Conservation (phyloP, 2,329 filamentous ascomycete genomes). For the Penicillium italicum region DNA sequence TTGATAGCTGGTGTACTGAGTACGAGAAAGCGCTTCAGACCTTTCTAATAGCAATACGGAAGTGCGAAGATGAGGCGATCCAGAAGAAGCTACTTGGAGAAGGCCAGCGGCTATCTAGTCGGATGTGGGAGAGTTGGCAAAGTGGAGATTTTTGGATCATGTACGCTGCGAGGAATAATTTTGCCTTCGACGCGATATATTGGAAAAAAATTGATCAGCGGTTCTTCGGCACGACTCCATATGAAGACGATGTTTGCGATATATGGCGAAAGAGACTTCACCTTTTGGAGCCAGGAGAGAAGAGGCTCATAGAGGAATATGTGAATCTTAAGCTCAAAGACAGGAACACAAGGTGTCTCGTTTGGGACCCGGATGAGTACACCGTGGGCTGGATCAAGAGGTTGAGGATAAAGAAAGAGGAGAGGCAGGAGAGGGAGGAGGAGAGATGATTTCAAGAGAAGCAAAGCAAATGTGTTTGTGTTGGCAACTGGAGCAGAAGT, state of each 20-base stretch:
- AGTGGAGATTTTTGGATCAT: slow-evolving; percentile 11
- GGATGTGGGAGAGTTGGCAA: slow-evolving; percentile 6
- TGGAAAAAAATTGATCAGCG: slow-evolving; percentile 1
- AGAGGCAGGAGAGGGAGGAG: too few relatives aligned
- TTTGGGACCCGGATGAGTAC: neutral
- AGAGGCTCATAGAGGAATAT: neutral
- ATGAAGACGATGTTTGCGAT: neutral
- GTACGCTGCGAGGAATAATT: neutral
- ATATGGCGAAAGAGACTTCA: neutral
- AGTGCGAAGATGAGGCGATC: slow-evolving; percentile 11
- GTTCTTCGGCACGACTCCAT: neutral
- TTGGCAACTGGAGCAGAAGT: too few relatives aligned
- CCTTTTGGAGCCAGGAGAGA: neutral
- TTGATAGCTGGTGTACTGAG: slow-evolving; percentile 15
- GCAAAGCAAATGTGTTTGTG: too few relatives aligned
- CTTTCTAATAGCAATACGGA: neutral
- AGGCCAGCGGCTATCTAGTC: slow-evolving; percentile 8
- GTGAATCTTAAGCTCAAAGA: neutral
- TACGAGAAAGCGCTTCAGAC: slow-evolving; percentile 4
- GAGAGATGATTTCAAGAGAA: too few relatives aligned
- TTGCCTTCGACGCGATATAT: neutral
- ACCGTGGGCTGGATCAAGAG: neutral
- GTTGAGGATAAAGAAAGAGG: too few relatives aligned
- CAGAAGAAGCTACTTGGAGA: slow-evolving; percentile 1
- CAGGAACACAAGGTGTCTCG: neutral